phyloP scores from a whole-genome alignment of 2,329 filamentous ascomycete genomes.

The Cadophora luteo-olivacea region DNA sequence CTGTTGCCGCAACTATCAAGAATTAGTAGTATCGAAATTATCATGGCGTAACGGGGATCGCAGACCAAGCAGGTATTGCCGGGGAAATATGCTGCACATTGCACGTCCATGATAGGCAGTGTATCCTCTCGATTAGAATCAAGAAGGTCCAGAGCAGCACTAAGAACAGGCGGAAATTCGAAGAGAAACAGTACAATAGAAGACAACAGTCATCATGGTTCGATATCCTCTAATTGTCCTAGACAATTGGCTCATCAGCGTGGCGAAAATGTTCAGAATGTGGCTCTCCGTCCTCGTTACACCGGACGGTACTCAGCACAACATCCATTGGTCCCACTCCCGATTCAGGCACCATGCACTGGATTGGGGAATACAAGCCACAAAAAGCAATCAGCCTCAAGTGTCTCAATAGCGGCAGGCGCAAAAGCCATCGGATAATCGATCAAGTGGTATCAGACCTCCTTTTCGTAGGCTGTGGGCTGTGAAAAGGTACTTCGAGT shows the following conservation, averaged over 20 bases:
- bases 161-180: neutral
- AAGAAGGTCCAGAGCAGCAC: neutral
- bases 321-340: neutral
- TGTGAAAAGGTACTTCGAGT: neutral
- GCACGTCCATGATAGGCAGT: neutral
- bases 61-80: neutral
- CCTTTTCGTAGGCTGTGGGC: neutral
- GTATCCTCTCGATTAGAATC: neutral
- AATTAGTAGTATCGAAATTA: neutral
- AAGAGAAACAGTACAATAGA: neutral
- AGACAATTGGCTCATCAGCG: neutral
- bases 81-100: neutral
- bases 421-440: neutral
- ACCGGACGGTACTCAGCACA: neutral
- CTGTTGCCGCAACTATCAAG: neutral
- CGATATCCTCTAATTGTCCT: neutral
- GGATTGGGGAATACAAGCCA: slow-evolving; percentile 6
- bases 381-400: neutral
- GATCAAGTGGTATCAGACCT: neutral
- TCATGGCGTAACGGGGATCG: neutral
- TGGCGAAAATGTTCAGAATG: neutral
- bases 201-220: neutral
- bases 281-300: neutral
- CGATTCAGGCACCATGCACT: slow-evolving; percentile 2
- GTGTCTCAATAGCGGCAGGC: neutral